These are phyloP conservation scores for Orbilia ellipsospora DNA, from an alignment of 2,329 filamentous ascomycete genomes.

Conservation along the genomic window DNA sequence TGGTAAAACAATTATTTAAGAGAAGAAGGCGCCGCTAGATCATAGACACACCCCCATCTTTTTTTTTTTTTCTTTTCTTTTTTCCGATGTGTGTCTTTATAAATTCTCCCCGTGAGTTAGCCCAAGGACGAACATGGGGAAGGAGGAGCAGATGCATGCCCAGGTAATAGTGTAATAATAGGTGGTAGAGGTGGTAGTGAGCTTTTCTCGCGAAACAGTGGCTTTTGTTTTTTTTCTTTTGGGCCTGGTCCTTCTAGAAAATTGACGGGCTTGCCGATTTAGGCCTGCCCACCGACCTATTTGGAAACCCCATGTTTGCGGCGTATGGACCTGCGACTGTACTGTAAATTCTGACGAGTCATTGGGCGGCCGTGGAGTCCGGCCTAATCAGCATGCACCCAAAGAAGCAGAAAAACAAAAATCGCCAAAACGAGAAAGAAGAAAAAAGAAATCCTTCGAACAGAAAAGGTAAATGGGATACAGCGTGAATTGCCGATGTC, in stretches of 20 bases:
- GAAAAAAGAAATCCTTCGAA: not conserved
- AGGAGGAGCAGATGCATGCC: constrained; percentile 36
- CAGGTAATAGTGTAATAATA: constrained; percentile 1
- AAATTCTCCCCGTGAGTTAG: constrained; percentile 49
- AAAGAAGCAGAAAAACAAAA: constrained; percentile 7
- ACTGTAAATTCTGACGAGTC: constrained; percentile 40
- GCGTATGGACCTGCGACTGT: constrained; percentile 33
- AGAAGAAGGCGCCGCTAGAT: constrained; percentile 41
- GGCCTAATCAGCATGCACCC: constrained; percentile 27
- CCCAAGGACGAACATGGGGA: constrained; percentile 35
- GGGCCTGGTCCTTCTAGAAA: constrained; percentile 40
- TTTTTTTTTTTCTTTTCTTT: constrained; percentile 29
- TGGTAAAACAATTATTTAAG: constrained; percentile 51
- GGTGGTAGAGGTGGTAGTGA: no score
- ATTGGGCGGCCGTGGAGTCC: constrained; percentile 34
- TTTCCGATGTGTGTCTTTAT: constrained; percentile 28
- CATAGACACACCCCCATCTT: constrained; percentile 35
- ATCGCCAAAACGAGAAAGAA: constrained; percentile 1
- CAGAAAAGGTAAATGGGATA: constrained; percentile 7
- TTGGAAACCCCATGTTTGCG: constrained; percentile 48
- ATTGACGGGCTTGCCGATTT: constrained; percentile 55
- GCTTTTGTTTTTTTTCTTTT: constrained; percentile 47
- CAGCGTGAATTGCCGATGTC: constrained; percentile 52
- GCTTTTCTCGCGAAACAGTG: constrained; percentile 51
- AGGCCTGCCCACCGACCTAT: constrained; percentile 42